These are phyloP conservation scores for Paecilomyces sp. DNA, from an alignment of 2,329 filamentous ascomycete genomes.

Conservation along the genomic window DNA sequence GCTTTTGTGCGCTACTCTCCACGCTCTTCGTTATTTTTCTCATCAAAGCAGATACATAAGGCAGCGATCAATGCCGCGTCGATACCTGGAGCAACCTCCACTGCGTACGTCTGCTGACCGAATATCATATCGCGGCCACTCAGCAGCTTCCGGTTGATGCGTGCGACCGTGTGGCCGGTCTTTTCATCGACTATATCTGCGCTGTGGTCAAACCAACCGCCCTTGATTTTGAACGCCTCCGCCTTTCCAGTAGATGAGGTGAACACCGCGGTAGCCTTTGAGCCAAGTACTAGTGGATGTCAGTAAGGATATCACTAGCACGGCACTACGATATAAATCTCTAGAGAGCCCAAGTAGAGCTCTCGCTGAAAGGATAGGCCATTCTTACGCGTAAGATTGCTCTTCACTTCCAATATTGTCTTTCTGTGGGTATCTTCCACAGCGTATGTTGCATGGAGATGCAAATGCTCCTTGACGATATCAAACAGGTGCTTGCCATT, in stretches of 20 bases:
- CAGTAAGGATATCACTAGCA: neutral
- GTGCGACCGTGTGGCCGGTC: constrained; percentile 47
- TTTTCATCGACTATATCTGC: constrained; percentile 52
- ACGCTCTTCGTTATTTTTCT: constrained; percentile 50
- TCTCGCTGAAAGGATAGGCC: neutral
- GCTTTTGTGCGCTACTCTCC: neutral
- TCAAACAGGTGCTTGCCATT: constrained; percentile 50
- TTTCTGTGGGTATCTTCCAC: neutral
- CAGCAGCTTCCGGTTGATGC: constrained; percentile 53
- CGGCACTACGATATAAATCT: neutral
- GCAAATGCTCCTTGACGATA: constrained; percentile 44
- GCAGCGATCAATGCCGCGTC: constrained; percentile 61
- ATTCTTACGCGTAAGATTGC: neutral
- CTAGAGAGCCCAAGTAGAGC: neutral
- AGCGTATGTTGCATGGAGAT: neutral
- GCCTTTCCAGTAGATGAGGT: constrained; percentile 3
- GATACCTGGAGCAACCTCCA: constrained; percentile 57
- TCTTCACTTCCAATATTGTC: neutral
- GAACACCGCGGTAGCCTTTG: neutral
- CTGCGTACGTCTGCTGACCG: constrained; percentile 58
- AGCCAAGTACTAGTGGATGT: neutral
- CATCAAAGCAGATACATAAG: constrained; percentile 61
- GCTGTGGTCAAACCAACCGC: constrained; percentile 52
- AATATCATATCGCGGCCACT: constrained; percentile 52
- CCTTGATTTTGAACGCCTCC: constrained; percentile 50